These are phyloP conservation scores for Athelia sp. DNA, from an alignment of 1,284 basidiomycete genomes.

Conservation along the genomic window DNA sequence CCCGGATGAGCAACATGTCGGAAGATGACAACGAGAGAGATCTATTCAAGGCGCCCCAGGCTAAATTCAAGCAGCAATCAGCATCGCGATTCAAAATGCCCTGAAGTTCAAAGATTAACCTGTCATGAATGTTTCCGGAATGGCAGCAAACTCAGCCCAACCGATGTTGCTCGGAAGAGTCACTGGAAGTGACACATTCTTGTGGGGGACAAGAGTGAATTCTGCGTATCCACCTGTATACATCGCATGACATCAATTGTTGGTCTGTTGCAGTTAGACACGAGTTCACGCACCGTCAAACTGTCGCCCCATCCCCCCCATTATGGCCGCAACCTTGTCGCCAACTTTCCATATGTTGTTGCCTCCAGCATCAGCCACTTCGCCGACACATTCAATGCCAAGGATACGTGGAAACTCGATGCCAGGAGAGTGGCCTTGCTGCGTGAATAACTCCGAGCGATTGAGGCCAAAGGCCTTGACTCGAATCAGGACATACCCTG, in stretches of 20 bases:
- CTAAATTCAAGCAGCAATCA: constrained; percentile 3
- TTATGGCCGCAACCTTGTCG: constrained; percentile 18
- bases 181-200: constrained; percentile 17
- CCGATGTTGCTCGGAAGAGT: constrained; percentile 13
- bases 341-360: constrained; percentile 14
- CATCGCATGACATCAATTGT: not conserved
- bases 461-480: constrained; percentile 18
- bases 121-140: constrained; percentile 19
- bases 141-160: constrained; percentile 19
- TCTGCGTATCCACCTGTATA: constrained; percentile 21
- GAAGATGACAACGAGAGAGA: constrained; percentile 10
- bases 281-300: constrained; percentile 19
- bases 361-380: constrained; percentile 18
- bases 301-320: constrained; percentile 21
- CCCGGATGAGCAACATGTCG: constrained; percentile 18
- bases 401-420: constrained; percentile 17
- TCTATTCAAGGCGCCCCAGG: constrained; percentile 13
- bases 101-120: constrained; percentile 6
- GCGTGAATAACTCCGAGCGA: constrained; percentile 21
- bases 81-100: too few relatives aligned
- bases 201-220: constrained; percentile 20
- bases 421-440: constrained; percentile 17
- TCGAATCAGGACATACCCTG: constrained; percentile 18
- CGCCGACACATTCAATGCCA: constrained; percentile 21
- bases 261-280: not conserved